These are phyloP conservation scores for Exophiala spinifera DNA, from an alignment of 2,329 filamentous ascomycete genomes.

Conservation along the genomic window DNA sequence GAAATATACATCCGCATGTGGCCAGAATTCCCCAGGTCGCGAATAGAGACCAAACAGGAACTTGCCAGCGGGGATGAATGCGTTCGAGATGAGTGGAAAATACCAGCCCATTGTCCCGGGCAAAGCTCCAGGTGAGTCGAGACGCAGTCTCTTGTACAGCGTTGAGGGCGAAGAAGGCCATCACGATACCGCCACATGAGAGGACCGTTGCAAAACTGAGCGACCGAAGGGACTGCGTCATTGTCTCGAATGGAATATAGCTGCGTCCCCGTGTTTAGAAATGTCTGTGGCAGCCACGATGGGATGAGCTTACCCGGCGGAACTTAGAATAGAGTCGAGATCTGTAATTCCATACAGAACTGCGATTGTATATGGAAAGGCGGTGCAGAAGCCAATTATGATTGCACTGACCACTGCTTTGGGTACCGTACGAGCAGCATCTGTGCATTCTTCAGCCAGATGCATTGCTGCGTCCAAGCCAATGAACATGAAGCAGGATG, in stretches of 20 bases:
- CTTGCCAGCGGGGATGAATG: too few relatives aligned
- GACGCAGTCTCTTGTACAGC: conserved; percentile 54
- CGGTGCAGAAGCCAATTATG: conserved; percentile 35
- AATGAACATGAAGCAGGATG: conserved; percentile 23
- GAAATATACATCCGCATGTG: conserved; percentile 12
- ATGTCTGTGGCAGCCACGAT: conserved; percentile 26
- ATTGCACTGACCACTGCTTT: conserved; percentile 39
- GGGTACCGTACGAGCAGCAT: conserved; percentile 38
- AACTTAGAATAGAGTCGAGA: neutral
- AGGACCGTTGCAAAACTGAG: conserved; percentile 17
- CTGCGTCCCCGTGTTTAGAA: neutral
- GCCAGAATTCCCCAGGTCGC: too few relatives aligned
- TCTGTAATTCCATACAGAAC: conserved; percentile 25
- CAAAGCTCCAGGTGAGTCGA: conserved; percentile 48
- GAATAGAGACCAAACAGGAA: too few relatives aligned
- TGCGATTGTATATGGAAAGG: conserved; percentile 22
- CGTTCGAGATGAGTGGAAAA: conserved; percentile 20
- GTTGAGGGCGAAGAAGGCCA: conserved; percentile 56
- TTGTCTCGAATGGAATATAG: conserved; percentile 6
- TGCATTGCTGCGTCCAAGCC: conserved; percentile 35
- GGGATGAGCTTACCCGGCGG: neutral
- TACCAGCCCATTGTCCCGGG: conserved; percentile 40
- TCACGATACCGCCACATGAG: conserved; percentile 36
- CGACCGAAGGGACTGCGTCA: conserved; percentile 16
- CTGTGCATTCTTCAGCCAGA: conserved; percentile 44